Percentiles rank a stretch among this genome's conserved stretches.
Evolutionary conservation across 1,284 basidiomycete species (phyloP).

Genomic region (Nidula niveotomentosa): DNA sequence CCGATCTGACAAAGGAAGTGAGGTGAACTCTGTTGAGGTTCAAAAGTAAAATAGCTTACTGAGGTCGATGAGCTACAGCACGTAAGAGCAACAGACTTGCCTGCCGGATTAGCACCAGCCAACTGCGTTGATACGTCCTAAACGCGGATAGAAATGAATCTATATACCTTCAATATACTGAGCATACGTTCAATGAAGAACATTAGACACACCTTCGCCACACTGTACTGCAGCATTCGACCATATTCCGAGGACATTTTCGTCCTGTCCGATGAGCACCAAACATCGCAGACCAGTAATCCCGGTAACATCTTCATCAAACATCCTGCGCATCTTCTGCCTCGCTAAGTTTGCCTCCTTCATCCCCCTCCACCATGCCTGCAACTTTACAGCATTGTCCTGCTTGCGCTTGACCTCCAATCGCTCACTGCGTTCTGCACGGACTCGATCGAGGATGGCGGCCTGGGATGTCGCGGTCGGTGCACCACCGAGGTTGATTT

Average conservation of each 20-base stretch:
- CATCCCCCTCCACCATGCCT: constrained; percentile 67
- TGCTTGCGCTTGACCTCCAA: constrained; percentile 51
- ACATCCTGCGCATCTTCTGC: constrained; percentile 37
- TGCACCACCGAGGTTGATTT: constrained; percentile 78
- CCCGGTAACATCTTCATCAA: constrained; percentile 47
- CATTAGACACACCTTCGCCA: constrained; percentile 38
- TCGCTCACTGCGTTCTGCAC: constrained; percentile 63
- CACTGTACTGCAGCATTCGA: constrained; percentile 19
- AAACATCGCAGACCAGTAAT: constrained; percentile 60
- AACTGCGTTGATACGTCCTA: constrained; percentile 37
- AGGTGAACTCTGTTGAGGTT: constrained; percentile 1
- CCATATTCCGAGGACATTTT: constrained; percentile 47
- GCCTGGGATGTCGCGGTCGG: constrained; percentile 49
- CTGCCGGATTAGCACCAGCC: constrained; percentile 57
- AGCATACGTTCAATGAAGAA: background rate
- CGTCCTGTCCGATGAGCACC: constrained; percentile 57
- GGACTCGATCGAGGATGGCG: constrained; percentile 62
- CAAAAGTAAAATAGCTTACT: constrained; percentile 33
- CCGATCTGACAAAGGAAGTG: constrained; percentile 27
- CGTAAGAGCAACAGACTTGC: constrained; percentile 46
- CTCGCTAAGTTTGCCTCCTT: constrained; percentile 38
- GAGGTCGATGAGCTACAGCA: constrained; percentile 45
- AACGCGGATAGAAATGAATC: constrained; percentile 42
- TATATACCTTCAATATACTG: constrained; percentile 17
- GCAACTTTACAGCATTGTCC: constrained; percentile 59